phyloP scores from a whole-genome alignment of 2,329 filamentous ascomycete genomes.

The Raffaelea deltoideospora region DNA sequence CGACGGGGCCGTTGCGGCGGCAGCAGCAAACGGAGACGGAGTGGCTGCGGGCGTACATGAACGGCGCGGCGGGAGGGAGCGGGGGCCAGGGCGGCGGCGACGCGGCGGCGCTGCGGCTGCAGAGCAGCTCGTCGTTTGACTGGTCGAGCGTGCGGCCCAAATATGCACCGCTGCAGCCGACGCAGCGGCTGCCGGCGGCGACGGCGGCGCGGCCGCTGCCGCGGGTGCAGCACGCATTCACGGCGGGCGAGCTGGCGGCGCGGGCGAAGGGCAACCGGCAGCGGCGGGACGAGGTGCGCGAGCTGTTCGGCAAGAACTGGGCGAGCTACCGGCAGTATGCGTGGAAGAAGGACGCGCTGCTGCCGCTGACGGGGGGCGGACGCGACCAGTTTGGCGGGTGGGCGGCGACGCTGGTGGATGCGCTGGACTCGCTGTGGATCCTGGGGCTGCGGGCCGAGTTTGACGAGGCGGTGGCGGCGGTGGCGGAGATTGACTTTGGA shows the following conservation, averaged over 20 bases:
- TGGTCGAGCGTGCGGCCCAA: too few species aligned
- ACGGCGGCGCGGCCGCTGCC: too few species aligned
- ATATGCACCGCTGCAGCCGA: too few species aligned
- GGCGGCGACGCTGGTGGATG: slow-evolving; percentile 53
- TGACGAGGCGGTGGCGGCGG: slow-evolving; percentile 42
- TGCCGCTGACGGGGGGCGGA: slow-evolving; percentile 34
- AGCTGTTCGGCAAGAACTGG: slow-evolving; percentile 41
- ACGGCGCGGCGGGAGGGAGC: too few species aligned
- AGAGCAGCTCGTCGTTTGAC: too few species aligned
- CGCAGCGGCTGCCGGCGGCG: too few species aligned
- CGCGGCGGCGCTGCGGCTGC: too few species aligned
- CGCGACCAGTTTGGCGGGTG: slow-evolving; percentile 36
- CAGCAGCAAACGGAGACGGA: too few species aligned
- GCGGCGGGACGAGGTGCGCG: slow-evolving; percentile 28
- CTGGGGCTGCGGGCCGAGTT: slow-evolving; percentile 54
- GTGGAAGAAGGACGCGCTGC: slow-evolving; percentile 49
- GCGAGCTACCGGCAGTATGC: slow-evolving; percentile 44
- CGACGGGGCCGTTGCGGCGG: too few species aligned
- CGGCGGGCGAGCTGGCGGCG: slow-evolving; percentile 29
- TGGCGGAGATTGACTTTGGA: slow-evolving; percentile 45
- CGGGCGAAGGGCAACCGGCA: slow-evolving; percentile 19
- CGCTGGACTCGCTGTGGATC: slow-evolving; percentile 58
- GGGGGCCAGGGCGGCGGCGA: too few species aligned
- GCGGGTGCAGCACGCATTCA: slow-evolving; percentile 39
- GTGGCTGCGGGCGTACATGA: too few species aligned